phyloP scores from a whole-genome alignment of 768 basidiomycete species.

The Goffeauzyma gilvescens region DNA sequence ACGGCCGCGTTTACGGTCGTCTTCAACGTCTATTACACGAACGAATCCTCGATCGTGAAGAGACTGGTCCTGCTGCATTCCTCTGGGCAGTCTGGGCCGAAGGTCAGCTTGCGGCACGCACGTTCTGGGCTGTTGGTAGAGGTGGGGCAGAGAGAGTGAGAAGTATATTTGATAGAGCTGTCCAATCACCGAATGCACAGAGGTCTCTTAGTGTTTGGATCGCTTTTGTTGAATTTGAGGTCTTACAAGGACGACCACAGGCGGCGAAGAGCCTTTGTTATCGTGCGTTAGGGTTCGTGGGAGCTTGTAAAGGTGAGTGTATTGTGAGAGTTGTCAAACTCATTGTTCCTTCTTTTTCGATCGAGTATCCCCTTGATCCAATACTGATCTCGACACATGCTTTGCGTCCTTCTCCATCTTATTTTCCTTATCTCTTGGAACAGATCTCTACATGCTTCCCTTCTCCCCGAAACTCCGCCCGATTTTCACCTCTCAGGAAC shows the following conservation, averaged over 20 bases:
- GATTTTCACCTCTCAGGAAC: constrained; percentile 29
- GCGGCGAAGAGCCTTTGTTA: constrained; percentile 32
- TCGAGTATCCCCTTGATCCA: no score
- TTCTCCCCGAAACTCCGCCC: constrained; percentile 28
- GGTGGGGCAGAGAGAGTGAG: constrained; percentile 26
- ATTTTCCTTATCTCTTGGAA: no score
- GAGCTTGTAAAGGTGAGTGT: constrained; percentile 31
- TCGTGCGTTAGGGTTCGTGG: constrained; percentile 29
- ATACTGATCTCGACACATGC: background rate
- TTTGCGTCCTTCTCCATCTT: no score
- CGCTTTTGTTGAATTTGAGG: constrained; percentile 34
- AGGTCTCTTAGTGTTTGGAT: constrained; percentile 29
- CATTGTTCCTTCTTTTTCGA: no score
- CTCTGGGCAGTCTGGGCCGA: constrained; percentile 30
- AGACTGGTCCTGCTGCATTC: constrained; percentile 15
- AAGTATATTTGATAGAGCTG: constrained; percentile 25
- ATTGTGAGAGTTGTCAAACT: no score
- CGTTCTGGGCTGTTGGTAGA: constrained; percentile 22
- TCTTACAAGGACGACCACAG: constrained; percentile 17
- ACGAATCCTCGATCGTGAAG: constrained; percentile 4
- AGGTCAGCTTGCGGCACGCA: constrained; percentile 11
- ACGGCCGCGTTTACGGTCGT: constrained; percentile 30
- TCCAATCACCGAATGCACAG: constrained; percentile 29
- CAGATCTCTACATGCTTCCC: constrained; percentile 33
- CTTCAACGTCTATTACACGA: constrained; percentile 28